Conservation (phyloP, 2,329 filamentous ascomycete species). For the Trichoderma sp. region DNA sequence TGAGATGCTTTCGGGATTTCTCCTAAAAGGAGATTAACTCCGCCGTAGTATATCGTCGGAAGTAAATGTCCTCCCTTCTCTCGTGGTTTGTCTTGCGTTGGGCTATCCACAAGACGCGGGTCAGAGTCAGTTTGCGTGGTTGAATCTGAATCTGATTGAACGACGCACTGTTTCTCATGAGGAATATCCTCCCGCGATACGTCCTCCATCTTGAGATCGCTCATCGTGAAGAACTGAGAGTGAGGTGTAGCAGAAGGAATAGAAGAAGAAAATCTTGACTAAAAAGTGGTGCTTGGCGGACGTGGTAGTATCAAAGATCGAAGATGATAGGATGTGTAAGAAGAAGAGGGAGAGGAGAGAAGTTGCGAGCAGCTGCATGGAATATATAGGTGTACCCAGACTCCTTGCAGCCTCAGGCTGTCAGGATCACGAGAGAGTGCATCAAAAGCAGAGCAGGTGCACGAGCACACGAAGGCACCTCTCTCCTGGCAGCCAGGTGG, state of each 20-base stretch:
- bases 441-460: neutral
- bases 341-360: neutral
- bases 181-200: neutral
- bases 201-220: too few relatives aligned
- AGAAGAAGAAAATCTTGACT: neutral
- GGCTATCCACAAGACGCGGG: neutral
- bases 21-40: too few relatives aligned
- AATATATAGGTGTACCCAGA: neutral
- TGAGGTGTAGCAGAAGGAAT: neutral
- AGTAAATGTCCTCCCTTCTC: too few relatives aligned
- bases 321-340: neutral
- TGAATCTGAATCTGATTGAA: neutral
- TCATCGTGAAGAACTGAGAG: neutral
- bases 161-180: neutral
- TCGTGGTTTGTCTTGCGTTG: too few relatives aligned
- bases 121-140: too few relatives aligned
- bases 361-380: neutral
- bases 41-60: too few relatives aligned
- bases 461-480: neutral
- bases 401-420: neutral
- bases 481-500: neutral
- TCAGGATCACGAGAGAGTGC: neutral
- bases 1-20: neutral
- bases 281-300: neutral
- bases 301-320: neutral